phyloP scores from a whole-genome alignment of 1,284 basidiomycete genomes.

The Papiliotrema flavescens region DNA sequence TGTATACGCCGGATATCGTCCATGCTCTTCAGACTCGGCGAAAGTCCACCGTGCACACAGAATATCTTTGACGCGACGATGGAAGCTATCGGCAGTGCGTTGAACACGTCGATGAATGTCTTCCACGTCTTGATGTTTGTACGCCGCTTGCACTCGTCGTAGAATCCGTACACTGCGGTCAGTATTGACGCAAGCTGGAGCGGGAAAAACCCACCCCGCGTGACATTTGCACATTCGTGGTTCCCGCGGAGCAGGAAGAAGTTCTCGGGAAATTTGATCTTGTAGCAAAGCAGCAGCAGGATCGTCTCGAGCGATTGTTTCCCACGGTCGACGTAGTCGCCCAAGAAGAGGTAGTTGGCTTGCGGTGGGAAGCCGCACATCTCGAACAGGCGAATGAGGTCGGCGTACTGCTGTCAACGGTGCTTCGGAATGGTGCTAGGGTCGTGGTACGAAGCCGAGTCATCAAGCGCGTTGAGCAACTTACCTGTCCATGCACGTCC shows the following conservation, averaged over 20 bases:
- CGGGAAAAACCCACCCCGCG: conserved; percentile 68
- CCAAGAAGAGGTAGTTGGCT: conserved; percentile 97
- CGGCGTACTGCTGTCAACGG: conserved; percentile 63
- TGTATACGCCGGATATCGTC: conserved; percentile 99
- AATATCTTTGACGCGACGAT: conserved; percentile 99
- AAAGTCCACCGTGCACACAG: conserved; percentile 97
- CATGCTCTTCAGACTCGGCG: conserved; percentile 96
- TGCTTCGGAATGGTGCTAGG: no score
- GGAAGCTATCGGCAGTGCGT: conserved; percentile 96
- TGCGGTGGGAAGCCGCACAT: conserved; percentile 99
- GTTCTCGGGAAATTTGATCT: conserved; percentile 99
- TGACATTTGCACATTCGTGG: conserved; percentile 99
- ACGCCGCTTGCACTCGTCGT: conserved; percentile 99
- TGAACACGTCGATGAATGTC: conserved; percentile 99
- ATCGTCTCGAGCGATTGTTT: conserved; percentile 99
- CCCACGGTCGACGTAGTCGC: conserved; percentile 97
- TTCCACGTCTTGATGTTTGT: conserved; percentile 99
- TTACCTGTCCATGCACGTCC: conserved; percentile 88
- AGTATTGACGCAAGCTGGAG: not conserved
- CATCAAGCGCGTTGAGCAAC: conserved; percentile 3
- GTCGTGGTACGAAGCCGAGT: not conserved
- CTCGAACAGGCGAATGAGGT: conserved; percentile 96
- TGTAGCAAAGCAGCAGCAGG: conserved; percentile 93
- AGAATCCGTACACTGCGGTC: conserved; percentile 89
- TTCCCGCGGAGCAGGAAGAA: conserved; percentile 98